Conservation (phyloP, 208 protist species). For the Angomonas ambiguus region DNA sequence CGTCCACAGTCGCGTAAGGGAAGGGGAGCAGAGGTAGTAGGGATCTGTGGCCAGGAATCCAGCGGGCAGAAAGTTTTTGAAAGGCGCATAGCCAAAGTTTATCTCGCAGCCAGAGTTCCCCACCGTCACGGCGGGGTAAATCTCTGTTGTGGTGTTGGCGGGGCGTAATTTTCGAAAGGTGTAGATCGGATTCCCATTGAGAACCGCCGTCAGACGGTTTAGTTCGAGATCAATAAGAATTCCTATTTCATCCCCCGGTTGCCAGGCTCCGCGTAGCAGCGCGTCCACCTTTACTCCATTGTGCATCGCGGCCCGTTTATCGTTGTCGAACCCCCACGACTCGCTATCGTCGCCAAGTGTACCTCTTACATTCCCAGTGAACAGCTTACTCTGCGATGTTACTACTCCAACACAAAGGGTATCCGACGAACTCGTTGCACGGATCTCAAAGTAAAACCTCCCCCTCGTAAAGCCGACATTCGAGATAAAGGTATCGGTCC, state of each 20-base stretch:
- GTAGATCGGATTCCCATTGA: slow-evolving; percentile 71
- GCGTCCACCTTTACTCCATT: slow-evolving; percentile 58
- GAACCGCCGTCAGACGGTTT: slow-evolving; percentile 50
- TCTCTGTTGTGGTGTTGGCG: background rate
- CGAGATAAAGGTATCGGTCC: slow-evolving; percentile 41
- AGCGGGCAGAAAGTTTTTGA: slow-evolving; percentile 37
- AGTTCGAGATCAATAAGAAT: slow-evolving; percentile 71
- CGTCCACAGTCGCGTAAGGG: slow-evolving; percentile 47
- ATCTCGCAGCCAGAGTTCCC: slow-evolving; percentile 50
- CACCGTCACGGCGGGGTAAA: background rate
- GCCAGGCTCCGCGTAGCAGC: slow-evolving; percentile 61
- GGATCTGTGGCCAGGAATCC: slow-evolving; percentile 75
- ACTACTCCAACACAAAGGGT: slow-evolving; percentile 57
- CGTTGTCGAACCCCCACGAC: slow-evolving; percentile 83
- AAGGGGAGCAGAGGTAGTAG: slow-evolving; percentile 46
- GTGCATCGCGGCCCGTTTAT: slow-evolving; percentile 57
- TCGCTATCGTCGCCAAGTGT: slow-evolving; percentile 62
- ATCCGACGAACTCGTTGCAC: slow-evolving; percentile 24
- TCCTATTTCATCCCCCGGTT: slow-evolving; percentile 77
- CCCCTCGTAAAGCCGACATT: slow-evolving; percentile 70
- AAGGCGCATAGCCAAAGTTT: slow-evolving; percentile 82
- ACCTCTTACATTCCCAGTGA: slow-evolving; percentile 17
- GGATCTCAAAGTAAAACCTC: slow-evolving; percentile 86
- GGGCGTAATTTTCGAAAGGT: slow-evolving; percentile 38
- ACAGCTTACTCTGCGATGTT: slow-evolving; percentile 28